A percentile compares a stretch with the other conserved stretches of the same genome.
Conservation (phyloP, 306 rosid genomes). For the Quercus variabilis region DNA sequence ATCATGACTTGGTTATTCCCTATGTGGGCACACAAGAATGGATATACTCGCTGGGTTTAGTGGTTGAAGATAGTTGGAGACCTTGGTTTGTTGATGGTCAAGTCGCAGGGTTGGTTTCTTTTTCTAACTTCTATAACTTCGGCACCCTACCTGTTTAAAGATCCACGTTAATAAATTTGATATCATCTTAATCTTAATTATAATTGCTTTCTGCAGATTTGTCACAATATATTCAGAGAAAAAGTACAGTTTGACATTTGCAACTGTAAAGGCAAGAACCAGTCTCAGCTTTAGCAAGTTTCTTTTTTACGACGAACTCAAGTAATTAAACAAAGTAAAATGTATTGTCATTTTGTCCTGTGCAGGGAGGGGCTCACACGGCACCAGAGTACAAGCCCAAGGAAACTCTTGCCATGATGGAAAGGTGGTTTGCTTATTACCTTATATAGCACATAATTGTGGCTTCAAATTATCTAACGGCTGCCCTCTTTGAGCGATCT, state of each 20-base stretch:
- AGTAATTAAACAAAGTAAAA: not conserved
- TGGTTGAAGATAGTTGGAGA: conserved; percentile 36
- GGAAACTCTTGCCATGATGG: conserved; percentile 21
- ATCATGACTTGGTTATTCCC: conserved; percentile 40
- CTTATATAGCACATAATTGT: not conserved
- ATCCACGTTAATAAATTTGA: not conserved
- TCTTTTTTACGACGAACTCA: not conserved
- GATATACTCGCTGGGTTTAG: conserved; percentile 41
- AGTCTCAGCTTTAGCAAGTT: not conserved
- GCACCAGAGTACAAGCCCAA: conserved; percentile 32
- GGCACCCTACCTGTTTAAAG: too few relatives aligned
- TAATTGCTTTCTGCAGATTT: conserved; percentile 17
- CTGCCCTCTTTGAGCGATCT: not conserved
- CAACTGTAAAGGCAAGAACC: conserved; percentile 39
- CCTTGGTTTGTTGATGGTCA: conserved; percentile 60
- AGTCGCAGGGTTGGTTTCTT: conserved; percentile 43
- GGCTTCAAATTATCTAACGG: not conserved
- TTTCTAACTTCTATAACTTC: too few relatives aligned
- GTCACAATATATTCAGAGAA: not conserved
- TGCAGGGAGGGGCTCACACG: conserved; percentile 27
- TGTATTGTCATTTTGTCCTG: not conserved
- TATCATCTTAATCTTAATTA: not conserved
- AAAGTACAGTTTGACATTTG: conserved; percentile 23
- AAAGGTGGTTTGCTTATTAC: conserved; percentile 13
- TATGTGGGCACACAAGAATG: conserved; percentile 37